Conservation (phyloP, 1,284 basidiomycete species). For the Moesziomyces sp. region DNA sequence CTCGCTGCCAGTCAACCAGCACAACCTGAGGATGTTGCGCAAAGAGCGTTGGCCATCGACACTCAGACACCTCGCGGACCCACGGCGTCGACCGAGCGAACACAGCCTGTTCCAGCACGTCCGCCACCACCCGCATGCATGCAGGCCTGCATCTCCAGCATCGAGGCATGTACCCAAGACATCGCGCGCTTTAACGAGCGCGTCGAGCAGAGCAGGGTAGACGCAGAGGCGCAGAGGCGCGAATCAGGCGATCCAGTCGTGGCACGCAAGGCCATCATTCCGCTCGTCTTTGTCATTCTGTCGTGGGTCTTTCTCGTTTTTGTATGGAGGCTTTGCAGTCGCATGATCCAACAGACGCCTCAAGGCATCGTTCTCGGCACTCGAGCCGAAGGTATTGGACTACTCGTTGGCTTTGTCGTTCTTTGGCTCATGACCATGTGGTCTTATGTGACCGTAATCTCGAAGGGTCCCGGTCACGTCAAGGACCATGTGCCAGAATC, state of each 20-base stretch:
- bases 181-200: conserved; percentile 50
- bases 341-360: conserved; percentile 41
- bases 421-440: conserved; percentile 60
- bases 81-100: background rate
- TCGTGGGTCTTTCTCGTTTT: conserved; percentile 59
- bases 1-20: background rate
- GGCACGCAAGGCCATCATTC: conserved; percentile 49
- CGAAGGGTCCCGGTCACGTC: conserved; percentile 56
- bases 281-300: conserved; percentile 52
- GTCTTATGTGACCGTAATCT: conserved; percentile 57
- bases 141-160: conserved; percentile 34
- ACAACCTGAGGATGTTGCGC: background rate
- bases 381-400: conserved; percentile 44
- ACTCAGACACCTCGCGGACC: no score
- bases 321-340: conserved; percentile 53
- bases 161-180: conserved; percentile 40
- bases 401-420: conserved; percentile 54
- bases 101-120: conserved; percentile 1
- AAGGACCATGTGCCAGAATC: conserved; percentile 50
- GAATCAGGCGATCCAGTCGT: conserved; percentile 39
- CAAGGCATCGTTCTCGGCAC: conserved; percentile 29
- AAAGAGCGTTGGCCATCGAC: background rate
- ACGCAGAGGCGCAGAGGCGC: conserved; percentile 22
- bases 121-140: conserved; percentile 50
- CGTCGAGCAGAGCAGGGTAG: conserved; percentile 22